Evolutionary conservation across 306 rosid species (phyloP).

Genomic region (Gastrolobium villosum): DNA sequence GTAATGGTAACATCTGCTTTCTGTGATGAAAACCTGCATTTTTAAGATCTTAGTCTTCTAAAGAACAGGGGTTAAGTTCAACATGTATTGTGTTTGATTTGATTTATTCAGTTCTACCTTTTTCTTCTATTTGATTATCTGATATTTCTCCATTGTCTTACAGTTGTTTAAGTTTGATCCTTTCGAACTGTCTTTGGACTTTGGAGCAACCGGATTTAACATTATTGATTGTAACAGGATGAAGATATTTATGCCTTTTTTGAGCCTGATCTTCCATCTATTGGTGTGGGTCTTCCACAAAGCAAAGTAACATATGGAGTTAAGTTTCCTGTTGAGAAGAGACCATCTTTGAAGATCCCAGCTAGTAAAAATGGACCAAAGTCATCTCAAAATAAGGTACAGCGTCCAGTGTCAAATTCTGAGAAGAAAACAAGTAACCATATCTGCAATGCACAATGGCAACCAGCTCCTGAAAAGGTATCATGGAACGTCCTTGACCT

Average conservation of each 20-base stretch:
- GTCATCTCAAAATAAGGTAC: conserved; percentile 58
- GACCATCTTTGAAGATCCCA: conserved; percentile 57
- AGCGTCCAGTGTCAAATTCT: conserved; percentile 47
- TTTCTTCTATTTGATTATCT: not conserved
- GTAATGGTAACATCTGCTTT: not conserved
- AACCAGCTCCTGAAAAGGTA: conserved; percentile 64
- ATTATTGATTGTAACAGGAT: conserved; percentile 61
- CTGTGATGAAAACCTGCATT: not conserved
- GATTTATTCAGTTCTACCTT: not conserved
- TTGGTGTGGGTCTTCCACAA: conserved; percentile 53
- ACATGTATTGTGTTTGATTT: not conserved
- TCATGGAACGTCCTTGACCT: conserved; percentile 91
- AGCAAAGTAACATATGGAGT: conserved; percentile 60
- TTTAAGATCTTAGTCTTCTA: not conserved
- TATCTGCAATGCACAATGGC: conserved; percentile 47
- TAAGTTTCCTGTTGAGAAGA: conserved; percentile 62
- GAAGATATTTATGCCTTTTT: conserved; percentile 90
- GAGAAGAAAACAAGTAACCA: conserved; percentile 66
- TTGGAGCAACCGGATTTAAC: conserved; percentile 14
- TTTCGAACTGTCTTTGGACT: not conserved
- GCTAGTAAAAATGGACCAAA: conserved; percentile 58
- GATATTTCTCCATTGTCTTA: not conserved
- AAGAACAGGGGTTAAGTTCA: not conserved
- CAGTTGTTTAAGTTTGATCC: too few species aligned
- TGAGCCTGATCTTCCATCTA: conserved; percentile 82